A percentile compares a stretch with the other conserved stretches of the same genome.
Evolutionary conservation across 2,329 filamentous ascomycete species (phyloP).

Genomic region (Grosmannia serpens): DNA sequence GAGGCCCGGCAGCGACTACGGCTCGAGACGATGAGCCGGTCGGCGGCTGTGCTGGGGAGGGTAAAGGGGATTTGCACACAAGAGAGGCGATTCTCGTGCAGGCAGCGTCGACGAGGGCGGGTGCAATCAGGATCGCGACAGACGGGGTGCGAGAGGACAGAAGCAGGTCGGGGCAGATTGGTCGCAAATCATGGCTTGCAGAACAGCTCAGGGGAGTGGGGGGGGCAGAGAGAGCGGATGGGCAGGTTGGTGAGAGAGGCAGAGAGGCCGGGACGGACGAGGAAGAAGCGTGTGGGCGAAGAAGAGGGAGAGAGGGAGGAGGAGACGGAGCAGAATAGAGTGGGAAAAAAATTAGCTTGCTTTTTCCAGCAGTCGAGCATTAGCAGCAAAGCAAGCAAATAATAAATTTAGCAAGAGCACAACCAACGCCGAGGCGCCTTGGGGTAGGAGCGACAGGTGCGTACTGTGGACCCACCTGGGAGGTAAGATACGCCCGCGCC

Average conservation of each 20-base stretch:
- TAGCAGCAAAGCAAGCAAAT: conserved; percentile 1
- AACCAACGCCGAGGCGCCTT: conserved; percentile 6
- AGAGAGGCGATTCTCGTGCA: background rate
- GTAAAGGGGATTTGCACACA: background rate
- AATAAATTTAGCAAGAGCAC: background rate
- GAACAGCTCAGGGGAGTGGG: background rate
- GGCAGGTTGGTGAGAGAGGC: background rate
- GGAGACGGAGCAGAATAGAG: background rate
- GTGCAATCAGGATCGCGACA: background rate
- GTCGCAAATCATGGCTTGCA: conserved; percentile 2
- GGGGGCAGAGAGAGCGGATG: background rate
- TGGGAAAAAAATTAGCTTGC: conserved; percentile 7
- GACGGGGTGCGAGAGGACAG: background rate
- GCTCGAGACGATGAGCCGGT: background rate
- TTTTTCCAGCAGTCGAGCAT: conserved; percentile 1
- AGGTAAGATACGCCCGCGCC: background rate
- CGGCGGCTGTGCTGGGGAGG: background rate
- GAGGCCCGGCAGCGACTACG: background rate
- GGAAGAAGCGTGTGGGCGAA: background rate
- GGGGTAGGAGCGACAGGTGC: conserved; percentile 8
- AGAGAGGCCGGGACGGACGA: background rate
- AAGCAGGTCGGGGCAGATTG: background rate
- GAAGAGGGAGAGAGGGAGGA: background rate
- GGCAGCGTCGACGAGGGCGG: background rate
- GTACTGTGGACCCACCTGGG: background rate